A percentile compares a stretch with the other conserved stretches of the same genome.
phyloP scores from a whole-genome alignment of 805 yeast genomes.

The Ogataea salicorniae region DNA sequence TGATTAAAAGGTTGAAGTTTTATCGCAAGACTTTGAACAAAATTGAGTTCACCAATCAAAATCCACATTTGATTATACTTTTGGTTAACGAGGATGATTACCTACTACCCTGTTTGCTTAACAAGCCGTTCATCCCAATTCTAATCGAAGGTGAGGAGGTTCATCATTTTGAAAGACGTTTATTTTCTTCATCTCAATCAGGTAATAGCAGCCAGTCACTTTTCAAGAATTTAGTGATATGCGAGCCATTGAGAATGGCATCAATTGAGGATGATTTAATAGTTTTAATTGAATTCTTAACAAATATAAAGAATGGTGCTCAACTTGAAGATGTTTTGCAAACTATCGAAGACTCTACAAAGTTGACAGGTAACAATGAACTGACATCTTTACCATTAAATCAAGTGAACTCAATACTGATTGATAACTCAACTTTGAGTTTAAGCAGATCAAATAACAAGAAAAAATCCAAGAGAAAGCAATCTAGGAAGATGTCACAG shows the following conservation, averaged over 20 bases:
- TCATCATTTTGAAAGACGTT: slow-evolving; percentile 5
- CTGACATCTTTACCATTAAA: too few relatives aligned
- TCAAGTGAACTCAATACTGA: slow-evolving; percentile 19
- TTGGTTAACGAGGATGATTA: slow-evolving; percentile 26
- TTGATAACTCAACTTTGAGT: slow-evolving; percentile 12
- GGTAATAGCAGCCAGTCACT: background rate
- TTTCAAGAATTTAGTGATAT: slow-evolving; percentile 23
- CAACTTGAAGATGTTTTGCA: too few relatives aligned
- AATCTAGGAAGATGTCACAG: background rate
- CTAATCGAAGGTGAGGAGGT: slow-evolving; percentile 10
- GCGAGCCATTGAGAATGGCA: slow-evolving; percentile 28
- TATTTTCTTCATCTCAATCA: too few relatives aligned
- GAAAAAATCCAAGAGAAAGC: slow-evolving; percentile 3
- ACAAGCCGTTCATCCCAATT: slow-evolving; percentile 29
- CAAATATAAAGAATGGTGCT: too few relatives aligned
- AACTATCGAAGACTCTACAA: background rate
- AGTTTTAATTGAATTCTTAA: slow-evolving; percentile 28
- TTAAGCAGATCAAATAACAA: too few relatives aligned
- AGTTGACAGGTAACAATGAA: slow-evolving; percentile 6
- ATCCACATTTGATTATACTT: slow-evolving; percentile 25
- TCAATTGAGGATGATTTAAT: slow-evolving; percentile 29
- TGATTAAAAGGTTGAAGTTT: slow-evolving; percentile 20
- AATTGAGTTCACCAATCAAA: slow-evolving; percentile 21
- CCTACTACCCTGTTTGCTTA: slow-evolving; percentile 23
- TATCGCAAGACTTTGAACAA: slow-evolving; percentile 28